Evolutionary conservation across 2,329 filamentous ascomycete species (phyloP).

Genomic region (Volutella citrinella): DNA sequence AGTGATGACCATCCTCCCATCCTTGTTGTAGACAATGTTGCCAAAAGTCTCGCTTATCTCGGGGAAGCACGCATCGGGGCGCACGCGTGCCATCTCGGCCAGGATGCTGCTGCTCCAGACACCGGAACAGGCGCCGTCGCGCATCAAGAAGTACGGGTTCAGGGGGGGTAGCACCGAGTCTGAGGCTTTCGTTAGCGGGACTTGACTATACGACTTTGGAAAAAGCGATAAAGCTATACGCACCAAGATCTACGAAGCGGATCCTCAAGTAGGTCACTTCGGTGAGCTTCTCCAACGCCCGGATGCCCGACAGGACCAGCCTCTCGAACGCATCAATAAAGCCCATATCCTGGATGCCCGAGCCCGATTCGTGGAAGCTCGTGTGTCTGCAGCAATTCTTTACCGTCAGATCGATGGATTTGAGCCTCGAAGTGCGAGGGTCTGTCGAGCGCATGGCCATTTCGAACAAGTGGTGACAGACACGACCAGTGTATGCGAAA

Average conservation of each 20-base stretch:
- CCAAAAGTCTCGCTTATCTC: conserved; percentile 64
- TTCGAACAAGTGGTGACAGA: conserved; percentile 69
- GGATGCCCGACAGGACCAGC: conserved; percentile 62
- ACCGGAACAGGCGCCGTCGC: conserved; percentile 59
- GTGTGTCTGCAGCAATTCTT: conserved; percentile 68
- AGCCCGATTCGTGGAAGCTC: conserved; percentile 60
- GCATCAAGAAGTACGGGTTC: conserved; percentile 70
- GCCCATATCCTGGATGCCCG: conserved; percentile 67
- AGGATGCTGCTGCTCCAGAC: conserved; percentile 71
- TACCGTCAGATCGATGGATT: conserved; percentile 68
- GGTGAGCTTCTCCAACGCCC: conserved; percentile 56
- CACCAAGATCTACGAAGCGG: conserved; percentile 70
- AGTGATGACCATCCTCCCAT: conserved; percentile 54
- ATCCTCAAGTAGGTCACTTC: conserved; percentile 65
- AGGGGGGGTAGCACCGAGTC: conserved; percentile 68
- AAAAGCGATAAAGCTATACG: conserved; percentile 18
- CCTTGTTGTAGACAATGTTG: conserved; percentile 56
- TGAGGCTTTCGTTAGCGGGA: conserved; percentile 31
- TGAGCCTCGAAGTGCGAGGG: conserved; percentile 49
- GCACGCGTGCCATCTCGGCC: conserved; percentile 53
- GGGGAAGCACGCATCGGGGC: conserved; percentile 57
- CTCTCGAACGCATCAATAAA: conserved; percentile 72
- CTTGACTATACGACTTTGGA: not conserved
- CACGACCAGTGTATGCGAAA: conserved; percentile 68
- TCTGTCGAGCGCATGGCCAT: conserved; percentile 49